Percentiles rank a stretch among this genome's conserved stretches.
phyloP scores from a whole-genome alignment of 1,284 basidiomycete genomes.

The Apiotrichum gamsii region DNA sequence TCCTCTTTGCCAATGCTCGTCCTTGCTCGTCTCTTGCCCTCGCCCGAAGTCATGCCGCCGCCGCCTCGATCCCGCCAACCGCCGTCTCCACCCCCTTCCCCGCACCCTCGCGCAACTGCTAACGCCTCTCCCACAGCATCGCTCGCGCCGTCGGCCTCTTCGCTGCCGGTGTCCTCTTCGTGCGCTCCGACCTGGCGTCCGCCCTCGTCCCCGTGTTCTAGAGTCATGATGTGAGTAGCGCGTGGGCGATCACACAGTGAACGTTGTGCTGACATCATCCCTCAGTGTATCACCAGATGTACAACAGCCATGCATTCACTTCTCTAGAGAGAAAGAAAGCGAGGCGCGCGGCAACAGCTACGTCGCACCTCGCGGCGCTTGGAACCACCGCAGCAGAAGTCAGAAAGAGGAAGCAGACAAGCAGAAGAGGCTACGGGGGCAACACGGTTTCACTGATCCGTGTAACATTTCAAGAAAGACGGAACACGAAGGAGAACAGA shows the following conservation, averaged over 20 bases:
- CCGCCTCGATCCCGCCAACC: no score
- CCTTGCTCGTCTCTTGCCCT: neutral
- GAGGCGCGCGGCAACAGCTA: no score
- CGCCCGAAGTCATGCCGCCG: no score
- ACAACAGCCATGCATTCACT: conserved; percentile 21
- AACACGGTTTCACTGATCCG: no score
- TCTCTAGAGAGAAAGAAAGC: no score
- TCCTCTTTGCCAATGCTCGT: no score
- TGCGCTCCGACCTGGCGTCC: conserved; percentile 12
- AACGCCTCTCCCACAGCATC: conserved; percentile 9
- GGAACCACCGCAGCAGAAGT: no score
- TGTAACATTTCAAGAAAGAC: neutral
- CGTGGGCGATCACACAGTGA: neutral
- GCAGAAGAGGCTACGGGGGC: no score
- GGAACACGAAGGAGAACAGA: neutral
- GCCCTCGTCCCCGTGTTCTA: conserved; percentile 21
- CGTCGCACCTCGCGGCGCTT: no score
- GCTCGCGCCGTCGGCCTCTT: conserved; percentile 21
- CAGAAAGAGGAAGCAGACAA: no score
- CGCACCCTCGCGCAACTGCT: neutral
- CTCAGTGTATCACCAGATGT: conserved; percentile 14
- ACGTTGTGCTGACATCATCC: neutral
- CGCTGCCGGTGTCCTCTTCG: conserved; percentile 14
- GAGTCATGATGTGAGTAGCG: neutral
- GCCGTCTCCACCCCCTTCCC: neutral